Conservation (phyloP, 1,284 basidiomycete genomes). For the Macrocystidia cucumis region DNA sequence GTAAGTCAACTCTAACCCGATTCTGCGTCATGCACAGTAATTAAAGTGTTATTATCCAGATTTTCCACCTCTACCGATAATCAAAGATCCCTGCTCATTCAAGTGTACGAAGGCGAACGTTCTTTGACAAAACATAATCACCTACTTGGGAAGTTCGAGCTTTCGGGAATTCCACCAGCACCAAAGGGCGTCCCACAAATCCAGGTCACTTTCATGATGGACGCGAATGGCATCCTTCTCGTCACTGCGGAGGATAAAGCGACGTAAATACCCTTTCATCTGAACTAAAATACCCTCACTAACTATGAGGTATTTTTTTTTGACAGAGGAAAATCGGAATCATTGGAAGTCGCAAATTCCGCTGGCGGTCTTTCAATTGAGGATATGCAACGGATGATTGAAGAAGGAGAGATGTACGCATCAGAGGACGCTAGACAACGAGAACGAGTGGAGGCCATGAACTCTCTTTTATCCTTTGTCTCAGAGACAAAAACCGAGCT, state of each 20-base stretch:
- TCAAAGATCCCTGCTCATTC: slow-evolving; percentile 95
- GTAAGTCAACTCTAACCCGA: too few relatives aligned
- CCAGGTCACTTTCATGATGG: slow-evolving; percentile 98
- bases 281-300: too few relatives aligned
- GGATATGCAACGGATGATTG: slow-evolving; percentile 85
- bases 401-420: slow-evolving; percentile 74
- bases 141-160: slow-evolving; percentile 98
- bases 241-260: slow-evolving; percentile 97
- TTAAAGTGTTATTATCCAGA: too few relatives aligned
- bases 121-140: slow-evolving; percentile 98
- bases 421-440: slow-evolving; percentile 22
- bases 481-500: slow-evolving; percentile 73
- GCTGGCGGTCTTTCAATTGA: slow-evolving; percentile 83
- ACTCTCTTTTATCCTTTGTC: slow-evolving; percentile 66
- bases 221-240: slow-evolving; percentile 96
- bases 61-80: slow-evolving; percentile 98
- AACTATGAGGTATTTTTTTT: slow-evolving; percentile 1
- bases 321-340: slow-evolving; percentile 59
- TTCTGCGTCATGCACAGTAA: too few relatives aligned
- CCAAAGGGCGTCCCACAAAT: slow-evolving; percentile 98
- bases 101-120: slow-evolving; percentile 98
- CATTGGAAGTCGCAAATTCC: slow-evolving; percentile 79
- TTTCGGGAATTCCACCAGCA: slow-evolving; percentile 95
- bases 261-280: too few relatives aligned
- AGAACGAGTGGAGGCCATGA: slow-evolving; percentile 59